Evolutionary conservation across 1,284 basidiomycete genomes (phyloP), one percentile per base, ranked within the genome.

Genomic region (Gymnopus androsaceus): DNA sequence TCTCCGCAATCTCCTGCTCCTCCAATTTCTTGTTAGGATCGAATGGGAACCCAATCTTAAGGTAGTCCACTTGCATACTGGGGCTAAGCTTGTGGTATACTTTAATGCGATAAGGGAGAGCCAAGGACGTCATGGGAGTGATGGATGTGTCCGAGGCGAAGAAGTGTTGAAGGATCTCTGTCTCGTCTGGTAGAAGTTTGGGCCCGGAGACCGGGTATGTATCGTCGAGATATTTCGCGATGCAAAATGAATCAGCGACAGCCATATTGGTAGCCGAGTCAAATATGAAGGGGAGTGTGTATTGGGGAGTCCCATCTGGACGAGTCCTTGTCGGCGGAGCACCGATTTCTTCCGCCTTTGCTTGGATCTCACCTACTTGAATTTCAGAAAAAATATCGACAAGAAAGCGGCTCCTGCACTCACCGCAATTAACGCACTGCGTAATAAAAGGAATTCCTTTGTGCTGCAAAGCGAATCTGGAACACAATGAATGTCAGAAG

Each of bases 41-140:
- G 63, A 64, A n/a, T 52, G 63, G 53, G 58, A 58, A 8, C 67
- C 66, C 41, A 59, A 65, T 7, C n/a, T 42, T 21, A 8, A 42
- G 17, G n/a, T 45, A 51, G 12, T 40, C 70, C 12, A 23, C 42
- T 46, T 63, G 52, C 34, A 68, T 74, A 21, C 46, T 4, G 3
- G 70, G 66, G 42, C 67, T 67, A 30, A 72, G 47, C 11, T 45
- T 44, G 4, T 17, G 15, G 9, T 23, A 31, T 5, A 42, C 27
- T 2, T 14, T 27, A n/a, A 34, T 31, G 1, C 33, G 17, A 23
- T 17, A 30, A 27, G 57, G 30, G n/a, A 37, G 40, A 17, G 21
- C 23, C 40, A 55, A 14, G 15, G 46, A 19, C 4, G 9, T 23
- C 7, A 23, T 23, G 14, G 15, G 17, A 4, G 12, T 30, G 6